These are phyloP conservation scores for Thielaviopsis punctulata DNA, from an alignment of 2,329 filamentous ascomycete genomes.

Conservation along the genomic window DNA sequence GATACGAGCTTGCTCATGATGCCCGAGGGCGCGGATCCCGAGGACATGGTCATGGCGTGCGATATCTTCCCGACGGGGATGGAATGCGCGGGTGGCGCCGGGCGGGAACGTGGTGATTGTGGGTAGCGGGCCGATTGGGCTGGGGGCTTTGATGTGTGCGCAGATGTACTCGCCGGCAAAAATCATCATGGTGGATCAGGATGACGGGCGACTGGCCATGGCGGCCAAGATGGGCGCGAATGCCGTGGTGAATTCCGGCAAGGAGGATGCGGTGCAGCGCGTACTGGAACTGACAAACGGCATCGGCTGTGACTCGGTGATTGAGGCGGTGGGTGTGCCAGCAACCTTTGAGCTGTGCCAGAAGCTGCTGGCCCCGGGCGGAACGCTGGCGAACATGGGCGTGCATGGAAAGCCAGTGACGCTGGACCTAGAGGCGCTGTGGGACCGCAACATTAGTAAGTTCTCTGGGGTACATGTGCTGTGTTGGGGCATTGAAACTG, in stretches of 20 bases:
- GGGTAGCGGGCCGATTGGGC: constrained; percentile 37
- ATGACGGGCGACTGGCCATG: constrained; percentile 27
- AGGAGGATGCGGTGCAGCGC: constrained; percentile 20
- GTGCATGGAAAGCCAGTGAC: constrained; percentile 37
- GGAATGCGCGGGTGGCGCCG: constrained; percentile 33
- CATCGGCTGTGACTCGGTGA: constrained; percentile 37
- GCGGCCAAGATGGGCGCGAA: constrained; percentile 32
- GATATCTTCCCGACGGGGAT: constrained; percentile 40
- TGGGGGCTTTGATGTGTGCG: constrained; percentile 36
- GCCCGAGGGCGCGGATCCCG: constrained; percentile 24
- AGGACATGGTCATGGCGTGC: constrained; percentile 30
- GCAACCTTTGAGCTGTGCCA: constrained; percentile 36
- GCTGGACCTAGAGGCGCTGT: constrained; percentile 34
- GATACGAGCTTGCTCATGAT: constrained; percentile 29
- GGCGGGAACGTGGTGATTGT: constrained; percentile 36
- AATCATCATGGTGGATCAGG: constrained; percentile 34
- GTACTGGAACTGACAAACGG: constrained; percentile 30
- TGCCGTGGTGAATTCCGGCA: constrained; percentile 23
- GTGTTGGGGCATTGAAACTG: not conserved
- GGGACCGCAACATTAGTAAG: constrained; percentile 35
- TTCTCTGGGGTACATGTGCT: too few species aligned
- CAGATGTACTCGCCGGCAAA: constrained; percentile 34
- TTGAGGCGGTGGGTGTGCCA: constrained; percentile 39
- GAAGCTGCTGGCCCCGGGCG: constrained; percentile 33
- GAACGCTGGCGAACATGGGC: constrained; percentile 38